These are phyloP conservation scores for Neofusicoccum sp. DNA, from an alignment of 2,329 filamentous ascomycete species.

Conservation along the genomic window DNA sequence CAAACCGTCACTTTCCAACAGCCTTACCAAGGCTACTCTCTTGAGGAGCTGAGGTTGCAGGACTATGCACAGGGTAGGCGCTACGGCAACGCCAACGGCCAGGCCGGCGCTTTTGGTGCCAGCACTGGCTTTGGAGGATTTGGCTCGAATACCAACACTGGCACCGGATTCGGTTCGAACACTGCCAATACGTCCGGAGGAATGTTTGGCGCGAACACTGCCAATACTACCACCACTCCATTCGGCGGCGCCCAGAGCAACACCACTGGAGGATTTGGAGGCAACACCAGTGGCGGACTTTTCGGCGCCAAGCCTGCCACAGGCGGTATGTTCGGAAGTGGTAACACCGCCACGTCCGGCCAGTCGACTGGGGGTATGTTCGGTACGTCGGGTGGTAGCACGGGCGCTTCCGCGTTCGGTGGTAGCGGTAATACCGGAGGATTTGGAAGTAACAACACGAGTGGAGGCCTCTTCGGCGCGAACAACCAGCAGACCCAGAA, in stretches of 20 bases:
- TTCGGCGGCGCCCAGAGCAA: slow-evolving; percentile 21
- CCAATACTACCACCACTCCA: slow-evolving; percentile 29
- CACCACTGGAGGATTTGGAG: slow-evolving; percentile 34
- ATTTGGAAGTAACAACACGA: slow-evolving; percentile 39
- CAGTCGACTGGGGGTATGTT: slow-evolving; percentile 31
- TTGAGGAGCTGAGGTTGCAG: slow-evolving; percentile 65
- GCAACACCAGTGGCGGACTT: slow-evolving; percentile 25
- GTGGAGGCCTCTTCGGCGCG: slow-evolving; percentile 21
- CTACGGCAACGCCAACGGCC: slow-evolving; percentile 77
- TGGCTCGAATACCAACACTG: slow-evolving; percentile 41
- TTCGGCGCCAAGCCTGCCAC: slow-evolving; percentile 32
- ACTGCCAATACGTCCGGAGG: slow-evolving; percentile 41
- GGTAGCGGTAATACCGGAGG: slow-evolving; percentile 31
- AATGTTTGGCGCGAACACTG: slow-evolving; percentile 41
- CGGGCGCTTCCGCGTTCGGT: slow-evolving; percentile 16
- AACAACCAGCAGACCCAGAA: slow-evolving; percentile 21
- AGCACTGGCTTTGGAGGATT: slow-evolving; percentile 56
- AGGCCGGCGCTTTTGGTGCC: slow-evolving; percentile 77
- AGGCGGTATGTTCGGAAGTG: slow-evolving; percentile 26
- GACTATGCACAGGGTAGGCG: slow-evolving; percentile 88
- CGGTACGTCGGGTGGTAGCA: slow-evolving; percentile 25
- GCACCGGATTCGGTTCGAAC: slow-evolving; percentile 48
- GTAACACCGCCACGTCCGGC: slow-evolving; percentile 24
- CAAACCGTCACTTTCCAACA: slow-evolving; percentile 78
- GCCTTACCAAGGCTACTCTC: slow-evolving; percentile 83